Evolutionary conservation across 305 asterid genomes (phyloP).

Genomic region (Lippia alba): DNA sequence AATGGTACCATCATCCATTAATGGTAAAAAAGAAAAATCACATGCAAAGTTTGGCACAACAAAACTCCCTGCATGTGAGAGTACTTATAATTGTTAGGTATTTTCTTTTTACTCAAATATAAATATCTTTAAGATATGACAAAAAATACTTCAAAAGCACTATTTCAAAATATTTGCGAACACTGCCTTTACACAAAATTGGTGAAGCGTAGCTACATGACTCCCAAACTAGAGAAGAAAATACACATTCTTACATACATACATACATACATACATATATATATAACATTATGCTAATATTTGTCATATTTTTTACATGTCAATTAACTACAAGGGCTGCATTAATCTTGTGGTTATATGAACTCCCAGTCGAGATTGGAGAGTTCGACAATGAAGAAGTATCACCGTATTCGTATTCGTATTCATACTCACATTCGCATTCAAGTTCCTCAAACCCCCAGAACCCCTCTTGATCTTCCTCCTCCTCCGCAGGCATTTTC

Average conservation of each 20-base stretch:
- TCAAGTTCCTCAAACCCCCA: slow-evolving; percentile 96
- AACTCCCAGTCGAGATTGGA: slow-evolving; percentile 49
- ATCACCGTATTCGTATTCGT: slow-evolving; percentile 16
- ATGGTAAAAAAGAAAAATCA: too few relatives aligned
- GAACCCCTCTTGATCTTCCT: slow-evolving; percentile 66
- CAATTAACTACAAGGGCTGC: slow-evolving; percentile 25
- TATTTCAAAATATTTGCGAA: background rate
- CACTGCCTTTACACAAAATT: slow-evolving; percentile 25
- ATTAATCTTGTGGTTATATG: slow-evolving; percentile 27
- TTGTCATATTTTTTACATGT: slow-evolving; percentile 36
- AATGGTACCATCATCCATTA: too few relatives aligned
- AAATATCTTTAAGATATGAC: too few relatives aligned
- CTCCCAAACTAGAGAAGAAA: background rate
- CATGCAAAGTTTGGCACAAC: too few relatives aligned
- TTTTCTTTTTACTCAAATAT: too few relatives aligned
- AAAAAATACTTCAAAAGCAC: too few relatives aligned
- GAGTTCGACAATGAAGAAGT: slow-evolving; percentile 61
- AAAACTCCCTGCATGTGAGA: too few relatives aligned
- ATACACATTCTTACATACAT: background rate
- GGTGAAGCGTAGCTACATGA: slow-evolving; percentile 19
- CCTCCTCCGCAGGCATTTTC: slow-evolving; percentile 73
- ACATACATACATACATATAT: background rate
- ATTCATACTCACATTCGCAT: slow-evolving; percentile 54
- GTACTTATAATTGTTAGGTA: too few relatives aligned
- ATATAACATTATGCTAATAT: slow-evolving; percentile 19